Percentiles rank a stretch among this genome's conserved stretches.
Evolutionary conservation across 1,139 yeast species (phyloP).

Genomic region (Tardiomyces digboiensis): DNA sequence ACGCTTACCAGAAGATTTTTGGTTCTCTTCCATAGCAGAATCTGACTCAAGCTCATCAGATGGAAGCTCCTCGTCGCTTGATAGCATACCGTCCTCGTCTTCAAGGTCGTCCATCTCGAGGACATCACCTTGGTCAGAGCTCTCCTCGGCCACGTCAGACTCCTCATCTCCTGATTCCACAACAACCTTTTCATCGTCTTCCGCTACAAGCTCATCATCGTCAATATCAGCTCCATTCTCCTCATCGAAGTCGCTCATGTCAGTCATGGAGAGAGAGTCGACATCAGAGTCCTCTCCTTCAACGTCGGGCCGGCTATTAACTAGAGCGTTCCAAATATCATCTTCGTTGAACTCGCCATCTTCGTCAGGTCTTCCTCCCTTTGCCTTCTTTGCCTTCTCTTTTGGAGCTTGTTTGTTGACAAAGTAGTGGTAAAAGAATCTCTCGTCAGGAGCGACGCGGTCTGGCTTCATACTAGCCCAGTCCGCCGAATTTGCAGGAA

Average conservation of each 20-base stretch:
- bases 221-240: conserved; percentile 16
- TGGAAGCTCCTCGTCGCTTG: conserved; percentile 13
- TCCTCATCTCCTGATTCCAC: conserved; percentile 25
- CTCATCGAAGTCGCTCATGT: conserved; percentile 26
- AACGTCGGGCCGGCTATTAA: conserved; percentile 73
- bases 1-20: conserved; percentile 13
- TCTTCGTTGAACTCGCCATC: conserved; percentile 51
- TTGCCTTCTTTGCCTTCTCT: conserved; percentile 12
- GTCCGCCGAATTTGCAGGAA: conserved; percentile 29
- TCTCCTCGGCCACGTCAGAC: conserved; percentile 10
- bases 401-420: conserved; percentile 38
- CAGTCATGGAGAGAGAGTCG: conserved; percentile 22
- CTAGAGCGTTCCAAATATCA: conserved; percentile 85
- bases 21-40: conserved; percentile 9
- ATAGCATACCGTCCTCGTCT: neutral
- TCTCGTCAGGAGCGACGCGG: conserved; percentile 78
- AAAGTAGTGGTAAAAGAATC: conserved; percentile 85
- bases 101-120: conserved; percentile 23
- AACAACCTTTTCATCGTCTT: conserved; percentile 24
- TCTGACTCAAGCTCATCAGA: conserved; percentile 11
- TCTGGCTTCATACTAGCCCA: conserved; percentile 63
- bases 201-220: conserved; percentile 18
- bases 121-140: conserved; percentile 23
- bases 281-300: conserved; percentile 47
- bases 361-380: conserved; percentile 18